These are phyloP conservation scores for Xylaria multiplex DNA, from an alignment of 2,329 filamentous ascomycete genomes.

Conservation along the genomic window DNA sequence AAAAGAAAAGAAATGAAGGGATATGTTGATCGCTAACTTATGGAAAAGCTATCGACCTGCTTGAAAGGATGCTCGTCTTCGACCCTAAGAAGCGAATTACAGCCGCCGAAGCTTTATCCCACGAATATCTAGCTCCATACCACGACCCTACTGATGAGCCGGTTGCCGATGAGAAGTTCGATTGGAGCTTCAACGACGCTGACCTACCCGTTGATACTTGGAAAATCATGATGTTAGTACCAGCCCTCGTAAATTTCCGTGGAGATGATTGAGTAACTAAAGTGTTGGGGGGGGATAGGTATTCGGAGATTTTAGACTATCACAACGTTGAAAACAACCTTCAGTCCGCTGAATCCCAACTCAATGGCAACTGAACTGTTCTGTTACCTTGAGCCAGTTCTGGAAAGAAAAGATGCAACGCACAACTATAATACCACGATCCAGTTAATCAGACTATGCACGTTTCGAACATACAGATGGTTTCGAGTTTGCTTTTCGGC, in stretches of 20 bases:
- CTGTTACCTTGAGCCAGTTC: conserved; percentile 32
- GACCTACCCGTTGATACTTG: conserved; percentile 98
- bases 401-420: conserved; percentile 37
- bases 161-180: conserved; percentile 95
- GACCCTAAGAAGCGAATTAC: conserved; percentile 96
- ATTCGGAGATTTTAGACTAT: conserved; percentile 98
- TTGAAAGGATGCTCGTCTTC: conserved; percentile 98
- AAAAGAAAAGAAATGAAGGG: too few relatives aligned
- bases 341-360: conserved; percentile 54
- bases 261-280: conserved; percentile 38
- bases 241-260: neutral
- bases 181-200: conserved; percentile 99
- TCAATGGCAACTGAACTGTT: conserved; percentile 49
- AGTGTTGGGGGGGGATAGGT: conserved; percentile 66
- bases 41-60: conserved; percentile 78
- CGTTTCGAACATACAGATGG: conserved; percentile 38
- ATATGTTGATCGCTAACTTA: conserved; percentile 15
- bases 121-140: conserved; percentile 95
- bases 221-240: conserved; percentile 98
- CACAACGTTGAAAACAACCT: conserved; percentile 81
- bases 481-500: conserved; percentile 43
- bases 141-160: conserved; percentile 98
- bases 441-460: conserved; percentile 36
- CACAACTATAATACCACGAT: conserved; percentile 42
- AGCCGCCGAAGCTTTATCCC: conserved; percentile 83